Evolutionary conservation across 352 stramenopile species (phyloP), one percentile per base, ranked within the genome.

Genomic region (Phytophthora capsici): DNA sequence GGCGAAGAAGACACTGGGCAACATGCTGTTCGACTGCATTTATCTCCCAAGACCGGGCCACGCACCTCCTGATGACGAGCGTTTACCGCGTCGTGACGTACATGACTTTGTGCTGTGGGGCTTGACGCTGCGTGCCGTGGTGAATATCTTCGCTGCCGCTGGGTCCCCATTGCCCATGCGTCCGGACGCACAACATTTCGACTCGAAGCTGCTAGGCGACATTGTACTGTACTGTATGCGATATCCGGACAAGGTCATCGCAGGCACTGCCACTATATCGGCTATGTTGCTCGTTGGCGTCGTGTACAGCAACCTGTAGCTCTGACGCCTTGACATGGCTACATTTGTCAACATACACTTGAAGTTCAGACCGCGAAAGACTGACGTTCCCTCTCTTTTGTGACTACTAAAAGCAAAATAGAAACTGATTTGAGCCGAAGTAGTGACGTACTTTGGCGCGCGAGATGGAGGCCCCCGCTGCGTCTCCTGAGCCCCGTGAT

Each of bases 21-120:
- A 89, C 30, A 75, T 93, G 54, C 50, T 66, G 13, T 94, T 95
- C 59, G 75, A 76, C 19, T 82, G 79, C 57, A 82, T 95, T 38
- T 94, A 95, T 67, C 66, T 95, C 13, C 82, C 82, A 14, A 82
- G 84, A n/a, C 85, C 85, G 3, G 69, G 57, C 7, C 63, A 80
- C 34, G 25, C 58, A 22, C 28, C 28, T 4, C 71, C 73, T 6
- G 82, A 89, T 44, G 73, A 82, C 4, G 82, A 88, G 9, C 43
- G 47, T 25, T 47, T 71, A 1, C 47, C 76, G 23, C 58, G 53
- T 53, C 84, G 87, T 45, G 59, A 78, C 17, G 62, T 70, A 26
- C 57, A 89, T 28, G 85, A 95, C 63, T 95, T 94, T 55, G 80
- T 95, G 26, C 64, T 95, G n/a, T 95, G 87, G 87, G 87, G 87